Evolutionary conservation across 805 yeast genomes (phyloP), one percentile per base, ranked within the genome.

Genomic region (Candida nonsorbophila): DNA sequence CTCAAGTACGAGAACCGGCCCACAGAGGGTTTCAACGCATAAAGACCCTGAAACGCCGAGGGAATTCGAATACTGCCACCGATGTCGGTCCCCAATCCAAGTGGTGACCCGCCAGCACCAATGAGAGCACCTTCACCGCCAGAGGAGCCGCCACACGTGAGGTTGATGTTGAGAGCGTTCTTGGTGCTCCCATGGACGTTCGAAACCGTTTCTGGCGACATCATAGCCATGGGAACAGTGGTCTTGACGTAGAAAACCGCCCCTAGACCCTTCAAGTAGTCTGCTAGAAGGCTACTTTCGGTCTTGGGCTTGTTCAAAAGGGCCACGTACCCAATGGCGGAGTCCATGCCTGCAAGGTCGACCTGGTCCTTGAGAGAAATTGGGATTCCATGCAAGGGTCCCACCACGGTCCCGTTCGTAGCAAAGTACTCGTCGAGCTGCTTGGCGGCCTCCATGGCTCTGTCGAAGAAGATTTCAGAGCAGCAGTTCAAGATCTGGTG

Each of bases 401-500:
- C 41, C 6, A 33, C 17, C 6, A 29, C 24, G 20, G 31, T 29
- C 5, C 34, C 34, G 10, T 27, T 20, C n/a, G 26, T 24, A 4
- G 16, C 25, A 15, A 17, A 38, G 28, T 43, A 24, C 6, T 29
- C 42, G 28, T 49, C 54, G 5, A 49, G 27, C 5, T 40, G 14
- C 16, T 33, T 28, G 3, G 53, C 53, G 13, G 20, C 16, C n/a
- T 27, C 42, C 4, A 43, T 30, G 12, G 45, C 44, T 26, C 43
- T 24, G 13, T 52, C 59, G 44, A 55, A 45, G 45, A 51, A 44
- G 8, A 64, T 56, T 30, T 65, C 70, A 7, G 53, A 38, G 19
- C 58, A 47, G 38, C 69, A 65, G 30, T 61, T 58, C 19, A 51
- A 45, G 36, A 77, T 51, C 41, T 77, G 82, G 37, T 75, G 80